Percentiles rank a stretch among this genome's conserved stretches.
Conservation (phyloP, 2,329 filamentous ascomycete species). For the Beauveria caledonica region DNA sequence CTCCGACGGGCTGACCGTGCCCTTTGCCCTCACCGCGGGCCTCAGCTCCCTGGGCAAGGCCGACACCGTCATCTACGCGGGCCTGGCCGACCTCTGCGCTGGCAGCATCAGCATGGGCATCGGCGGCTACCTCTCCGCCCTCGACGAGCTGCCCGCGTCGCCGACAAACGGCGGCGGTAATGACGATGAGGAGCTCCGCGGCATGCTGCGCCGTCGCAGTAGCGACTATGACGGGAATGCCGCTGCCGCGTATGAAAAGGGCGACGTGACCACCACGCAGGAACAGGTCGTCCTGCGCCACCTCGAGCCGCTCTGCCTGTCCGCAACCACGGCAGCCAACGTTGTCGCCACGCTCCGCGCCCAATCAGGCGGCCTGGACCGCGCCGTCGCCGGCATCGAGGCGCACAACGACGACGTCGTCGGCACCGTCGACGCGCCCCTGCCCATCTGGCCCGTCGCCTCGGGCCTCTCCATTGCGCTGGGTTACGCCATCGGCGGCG, state of each 20-base stretch:
- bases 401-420: conserved; percentile 10
- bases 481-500: conserved; percentile 54
- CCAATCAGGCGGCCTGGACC: conserved; percentile 24
- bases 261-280: conserved; percentile 10
- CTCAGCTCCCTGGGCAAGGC: conserved; percentile 53
- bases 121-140: conserved; percentile 58
- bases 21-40: conserved; percentile 66
- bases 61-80: conserved; percentile 57
- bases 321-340: conserved; percentile 14
- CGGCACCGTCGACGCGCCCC: conserved; percentile 9
- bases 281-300: conserved; percentile 23
- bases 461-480: conserved; percentile 52
- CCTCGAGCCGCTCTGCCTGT: conserved; percentile 24
- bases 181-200: conserved; percentile 18
- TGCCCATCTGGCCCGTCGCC: conserved; percentile 29
- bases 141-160: conserved; percentile 23
- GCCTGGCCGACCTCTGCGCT: conserved; percentile 61
- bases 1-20: conserved; percentile 66
- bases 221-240: conserved; percentile 6
- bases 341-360: conserved; percentile 21
- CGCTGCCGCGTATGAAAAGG: conserved; percentile 9
- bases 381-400: conserved; percentile 17
- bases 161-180: neutral
- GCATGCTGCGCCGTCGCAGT: conserved; percentile 18
- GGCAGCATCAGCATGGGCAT: conserved; percentile 69